Evolutionary conservation across 2,329 filamentous ascomycete species (phyloP), one percentile per base, ranked within the genome.

Genomic region (Dryadomyces sulphureus): DNA sequence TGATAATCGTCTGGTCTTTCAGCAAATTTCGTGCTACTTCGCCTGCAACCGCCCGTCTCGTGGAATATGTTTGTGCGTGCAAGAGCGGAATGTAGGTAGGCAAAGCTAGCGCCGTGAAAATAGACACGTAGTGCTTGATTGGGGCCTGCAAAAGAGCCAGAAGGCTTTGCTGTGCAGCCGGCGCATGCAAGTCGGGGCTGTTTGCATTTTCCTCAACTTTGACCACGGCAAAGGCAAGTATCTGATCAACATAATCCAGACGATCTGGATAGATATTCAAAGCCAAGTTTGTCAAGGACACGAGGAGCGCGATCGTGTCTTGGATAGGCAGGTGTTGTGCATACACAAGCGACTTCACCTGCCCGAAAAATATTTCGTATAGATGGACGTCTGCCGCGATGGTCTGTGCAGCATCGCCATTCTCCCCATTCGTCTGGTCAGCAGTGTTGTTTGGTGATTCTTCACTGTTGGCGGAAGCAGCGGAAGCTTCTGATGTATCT

Each of bases 341-440:
- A 63, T 88, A 90, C 51, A 96, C 89, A 44, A 98, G 70, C 57
- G 90, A 89, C 59, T 93, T 84, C 51, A 96, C 92, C 62, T 96
- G 92, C 44, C 88, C 82, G 58, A 96, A 94, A 70, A 96, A 98
- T 49, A 96, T 86, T 63, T 96, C 89, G 62, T 96, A 96, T 21
- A 98, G 75, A 63, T 86, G 90, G 48, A 94, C 79, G 56, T 87
- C 81, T 45, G 80, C 73, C 1, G 82, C 81, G 53, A 87, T 84
- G 19, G 25, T 24, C 17, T 44, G n/a, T 16, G 40, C 40, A 17
- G 35, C 17, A 16, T 39, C 32, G 17, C 40, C 45, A 17, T 43
- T 24, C 4, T 27, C 24, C 3, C 8, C 22, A 6, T 9, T 27
- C 5, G 20, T 19, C 12, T 7, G n/a, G 12, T 22, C 30, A 7